phyloP scores from a whole-genome alignment of 495 filamentous ascomycete genomes.

The Trypethelium eluteriae region DNA sequence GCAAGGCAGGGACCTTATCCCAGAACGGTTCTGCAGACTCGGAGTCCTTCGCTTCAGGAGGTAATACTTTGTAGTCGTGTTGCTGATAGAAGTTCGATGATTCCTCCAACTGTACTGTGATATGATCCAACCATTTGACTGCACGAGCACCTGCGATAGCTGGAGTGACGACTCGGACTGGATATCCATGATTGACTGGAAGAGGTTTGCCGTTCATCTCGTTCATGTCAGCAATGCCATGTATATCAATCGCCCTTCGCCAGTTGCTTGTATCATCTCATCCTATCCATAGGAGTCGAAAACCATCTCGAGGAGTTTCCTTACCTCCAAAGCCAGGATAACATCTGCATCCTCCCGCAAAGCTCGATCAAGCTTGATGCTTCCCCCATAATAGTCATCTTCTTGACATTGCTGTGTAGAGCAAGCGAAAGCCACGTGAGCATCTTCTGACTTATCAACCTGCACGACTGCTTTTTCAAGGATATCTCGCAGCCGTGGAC shows the following conservation, averaged over 20 bases:
- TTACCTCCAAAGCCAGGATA: constrained; percentile 49
- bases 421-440: constrained; percentile 51
- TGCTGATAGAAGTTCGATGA: constrained; percentile 34
- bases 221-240: constrained; percentile 1
- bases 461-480: constrained; percentile 38
- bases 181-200: constrained; percentile 31
- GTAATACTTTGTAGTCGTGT: constrained; percentile 38
- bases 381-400: constrained; percentile 50
- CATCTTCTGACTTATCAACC: constrained; percentile 19
- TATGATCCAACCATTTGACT: constrained; percentile 38
- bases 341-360: constrained; percentile 43
- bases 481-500: constrained; percentile 50
- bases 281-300: too few relatives aligned
- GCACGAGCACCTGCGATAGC: constrained; percentile 35
- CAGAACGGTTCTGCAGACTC: constrained; percentile 44
- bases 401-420: constrained; percentile 45
- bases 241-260: too few relatives aligned
- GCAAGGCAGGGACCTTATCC: constrained; percentile 28
- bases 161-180: constrained; percentile 35
- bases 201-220: constrained; percentile 36
- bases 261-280: too few relatives aligned
- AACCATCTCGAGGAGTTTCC: neutral
- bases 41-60: constrained; percentile 28
- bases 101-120: constrained; percentile 32
- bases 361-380: constrained; percentile 43